Conservation (phyloP, 352 stramenopile genomes). For the Globisporangium barbulae region DNA sequence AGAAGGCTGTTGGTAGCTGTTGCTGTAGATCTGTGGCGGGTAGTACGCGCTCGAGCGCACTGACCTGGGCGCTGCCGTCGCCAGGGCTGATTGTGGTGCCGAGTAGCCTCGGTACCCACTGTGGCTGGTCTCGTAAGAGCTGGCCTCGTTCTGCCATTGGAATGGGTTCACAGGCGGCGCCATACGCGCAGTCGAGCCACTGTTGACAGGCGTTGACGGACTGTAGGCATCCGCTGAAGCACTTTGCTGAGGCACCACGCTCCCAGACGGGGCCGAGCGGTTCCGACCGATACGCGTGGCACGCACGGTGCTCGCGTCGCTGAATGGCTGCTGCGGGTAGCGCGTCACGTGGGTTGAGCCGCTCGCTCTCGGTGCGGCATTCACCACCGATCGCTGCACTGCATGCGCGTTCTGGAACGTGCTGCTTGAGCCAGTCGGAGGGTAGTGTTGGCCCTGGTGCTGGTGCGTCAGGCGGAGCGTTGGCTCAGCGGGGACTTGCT, state of each 20-base stretch:
- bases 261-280: neutral
- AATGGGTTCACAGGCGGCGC: conserved; percentile 5
- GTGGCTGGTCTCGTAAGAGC: neutral
- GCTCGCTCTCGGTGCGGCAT: neutral
- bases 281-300: conserved; percentile 8
- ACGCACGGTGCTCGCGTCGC: conserved; percentile 4
- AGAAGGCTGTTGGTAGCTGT: neutral
- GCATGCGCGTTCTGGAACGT: neutral
- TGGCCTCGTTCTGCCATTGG: conserved; percentile 3
- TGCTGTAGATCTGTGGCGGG: conserved; percentile 1
- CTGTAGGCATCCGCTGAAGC: no score
- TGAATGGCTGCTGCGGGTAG: neutral
- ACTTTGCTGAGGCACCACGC: neutral
- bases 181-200: neutral
- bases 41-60: neutral
- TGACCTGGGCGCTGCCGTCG: neutral
- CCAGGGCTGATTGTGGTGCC: neutral
- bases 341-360: conserved; percentile 1
- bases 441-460: neutral
- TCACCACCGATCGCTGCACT: conserved; percentile 7
- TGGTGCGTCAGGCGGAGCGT: conserved; percentile 6
- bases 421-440: neutral
- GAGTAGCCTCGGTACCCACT: neutral
- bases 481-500: neutral
- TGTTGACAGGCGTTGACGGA: neutral